Evolutionary conservation across 768 basidiomycete species (phyloP).

Genomic region (Paxillus involutus): DNA sequence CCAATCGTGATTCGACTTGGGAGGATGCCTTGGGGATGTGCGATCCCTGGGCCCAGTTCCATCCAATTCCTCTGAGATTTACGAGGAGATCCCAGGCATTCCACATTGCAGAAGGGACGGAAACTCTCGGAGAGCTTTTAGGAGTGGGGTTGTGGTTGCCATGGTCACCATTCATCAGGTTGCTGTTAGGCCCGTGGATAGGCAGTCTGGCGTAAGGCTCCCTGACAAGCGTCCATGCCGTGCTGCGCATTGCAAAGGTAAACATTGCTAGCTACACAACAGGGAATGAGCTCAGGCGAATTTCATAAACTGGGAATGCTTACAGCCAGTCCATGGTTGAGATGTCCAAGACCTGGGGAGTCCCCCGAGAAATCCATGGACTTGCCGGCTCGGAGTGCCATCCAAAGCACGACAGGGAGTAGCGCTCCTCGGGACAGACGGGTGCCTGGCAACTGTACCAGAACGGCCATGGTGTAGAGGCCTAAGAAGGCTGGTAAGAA

Average conservation of each 20-base stretch:
- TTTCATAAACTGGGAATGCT: neutral
- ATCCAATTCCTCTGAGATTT: constrained; percentile 29
- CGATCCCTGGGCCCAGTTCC: constrained; percentile 16
- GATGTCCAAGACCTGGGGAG: constrained; percentile 5
- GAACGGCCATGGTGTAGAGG: constrained; percentile 52
- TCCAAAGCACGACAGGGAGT: constrained; percentile 48
- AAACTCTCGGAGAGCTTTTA: neutral
- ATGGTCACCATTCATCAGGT: neutral
- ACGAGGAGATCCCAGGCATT: constrained; percentile 26
- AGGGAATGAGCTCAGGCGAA: neutral
- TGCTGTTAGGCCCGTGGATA: neutral
- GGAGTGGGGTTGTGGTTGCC: neutral
- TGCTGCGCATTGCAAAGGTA: constrained; percentile 22
- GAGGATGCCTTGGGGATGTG: constrained; percentile 13
- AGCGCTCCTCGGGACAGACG: constrained; percentile 43
- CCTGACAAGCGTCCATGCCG: constrained; percentile 18
- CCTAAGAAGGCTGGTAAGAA: constrained; percentile 42
- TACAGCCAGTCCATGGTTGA: constrained; percentile 26
- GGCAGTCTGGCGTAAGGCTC: constrained; percentile 15
- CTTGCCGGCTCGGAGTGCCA: constrained; percentile 38
- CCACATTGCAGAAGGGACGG: constrained; percentile 19
- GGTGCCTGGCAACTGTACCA: constrained; percentile 50
- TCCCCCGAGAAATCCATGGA: constrained; percentile 25
- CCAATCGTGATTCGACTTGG: constrained; percentile 17
- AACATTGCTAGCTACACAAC: constrained; percentile 23